phyloP scores from a whole-genome alignment of 345 rosid genomes.

The Bruguiera gymnorhiza region DNA sequence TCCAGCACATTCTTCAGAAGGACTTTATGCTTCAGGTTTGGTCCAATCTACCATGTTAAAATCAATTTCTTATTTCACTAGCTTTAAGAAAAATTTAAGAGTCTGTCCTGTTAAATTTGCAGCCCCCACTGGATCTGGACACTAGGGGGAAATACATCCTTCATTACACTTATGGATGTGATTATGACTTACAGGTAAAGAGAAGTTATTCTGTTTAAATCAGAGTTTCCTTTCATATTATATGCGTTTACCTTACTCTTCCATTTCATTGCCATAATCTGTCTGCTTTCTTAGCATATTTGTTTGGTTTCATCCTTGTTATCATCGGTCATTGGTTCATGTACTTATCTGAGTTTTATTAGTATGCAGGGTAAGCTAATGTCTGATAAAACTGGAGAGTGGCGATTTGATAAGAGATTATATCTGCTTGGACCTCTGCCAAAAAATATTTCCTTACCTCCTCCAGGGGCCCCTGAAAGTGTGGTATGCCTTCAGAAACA shows the following conservation, averaged over 20 bases:
- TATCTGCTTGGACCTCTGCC: conserved; percentile 67
- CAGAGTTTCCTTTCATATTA: background rate
- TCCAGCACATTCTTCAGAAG: conserved; percentile 74
- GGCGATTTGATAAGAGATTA: conserved; percentile 95
- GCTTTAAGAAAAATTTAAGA: background rate
- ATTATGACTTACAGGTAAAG: conserved; percentile 76
- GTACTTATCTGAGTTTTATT: background rate
- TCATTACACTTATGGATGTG: conserved; percentile 95
- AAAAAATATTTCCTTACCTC: conserved; percentile 71
- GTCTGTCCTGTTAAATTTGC: conserved; percentile 20
- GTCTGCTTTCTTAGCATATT: background rate
- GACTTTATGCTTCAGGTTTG: conserved; percentile 97
- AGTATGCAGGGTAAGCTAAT: conserved; percentile 67
- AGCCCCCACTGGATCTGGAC: conserved; percentile 94
- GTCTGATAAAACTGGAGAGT: conserved; percentile 82
- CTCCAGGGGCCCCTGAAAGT: conserved; percentile 88
- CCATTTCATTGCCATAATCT: background rate
- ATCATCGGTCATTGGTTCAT: background rate
- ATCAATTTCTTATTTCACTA: background rate
- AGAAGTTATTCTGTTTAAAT: background rate
- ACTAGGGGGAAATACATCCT: conserved; percentile 61
- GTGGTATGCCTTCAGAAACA: conserved; percentile 57
- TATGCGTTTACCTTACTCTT: background rate
- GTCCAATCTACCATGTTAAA: background rate
- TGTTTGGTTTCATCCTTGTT: background rate